These are phyloP conservation scores for Papiliotrema fonsecae DNA, from an alignment of 1,284 basidiomycete genomes.

Conservation along the genomic window DNA sequence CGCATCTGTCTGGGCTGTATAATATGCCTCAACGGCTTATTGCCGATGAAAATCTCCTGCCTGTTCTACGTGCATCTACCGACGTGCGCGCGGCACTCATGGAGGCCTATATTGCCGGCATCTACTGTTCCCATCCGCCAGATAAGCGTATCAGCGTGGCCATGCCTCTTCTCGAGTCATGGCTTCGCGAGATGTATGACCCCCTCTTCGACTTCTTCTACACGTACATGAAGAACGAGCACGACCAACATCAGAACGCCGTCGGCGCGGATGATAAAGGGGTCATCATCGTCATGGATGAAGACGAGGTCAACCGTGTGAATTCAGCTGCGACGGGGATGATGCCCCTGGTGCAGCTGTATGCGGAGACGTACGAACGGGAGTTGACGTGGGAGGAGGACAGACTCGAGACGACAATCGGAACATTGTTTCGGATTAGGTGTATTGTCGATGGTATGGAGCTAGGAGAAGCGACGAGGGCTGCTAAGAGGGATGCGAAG, in stretches of 20 bases:
- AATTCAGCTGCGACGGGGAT: constrained; percentile 28
- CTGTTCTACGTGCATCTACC: constrained; percentile 34
- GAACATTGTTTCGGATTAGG: constrained; percentile 26
- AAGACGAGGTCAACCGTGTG: constrained; percentile 22
- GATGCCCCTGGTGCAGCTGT: constrained; percentile 25
- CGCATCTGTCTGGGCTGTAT: constrained; percentile 40
- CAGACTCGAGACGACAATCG: constrained; percentile 27
- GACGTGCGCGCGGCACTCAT: constrained; percentile 43
- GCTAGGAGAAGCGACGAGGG: constrained; percentile 32
- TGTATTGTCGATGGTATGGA: constrained; percentile 33
- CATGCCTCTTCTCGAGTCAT: constrained; percentile 23
- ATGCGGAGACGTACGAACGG: constrained; percentile 12
- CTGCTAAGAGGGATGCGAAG: constrained; percentile 26
- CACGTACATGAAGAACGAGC: constrained; percentile 33
- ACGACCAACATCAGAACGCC: constrained; percentile 26
- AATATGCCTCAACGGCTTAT: constrained; percentile 33
- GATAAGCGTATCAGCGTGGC: constrained; percentile 19
- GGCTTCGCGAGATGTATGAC: constrained; percentile 43
- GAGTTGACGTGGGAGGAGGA: constrained; percentile 27
- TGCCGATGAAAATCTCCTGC: constrained; percentile 28
- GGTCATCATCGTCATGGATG: constrained; percentile 15
- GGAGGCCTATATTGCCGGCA: constrained; percentile 43
- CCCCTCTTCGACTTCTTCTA: constrained; percentile 43
- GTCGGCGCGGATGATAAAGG: constrained; percentile 22
- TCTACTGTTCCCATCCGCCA: constrained; percentile 35